Base-by-base conservation (phyloP, 495 filamentous ascomycete species). In the Penicillium cinerascens region DNA sequence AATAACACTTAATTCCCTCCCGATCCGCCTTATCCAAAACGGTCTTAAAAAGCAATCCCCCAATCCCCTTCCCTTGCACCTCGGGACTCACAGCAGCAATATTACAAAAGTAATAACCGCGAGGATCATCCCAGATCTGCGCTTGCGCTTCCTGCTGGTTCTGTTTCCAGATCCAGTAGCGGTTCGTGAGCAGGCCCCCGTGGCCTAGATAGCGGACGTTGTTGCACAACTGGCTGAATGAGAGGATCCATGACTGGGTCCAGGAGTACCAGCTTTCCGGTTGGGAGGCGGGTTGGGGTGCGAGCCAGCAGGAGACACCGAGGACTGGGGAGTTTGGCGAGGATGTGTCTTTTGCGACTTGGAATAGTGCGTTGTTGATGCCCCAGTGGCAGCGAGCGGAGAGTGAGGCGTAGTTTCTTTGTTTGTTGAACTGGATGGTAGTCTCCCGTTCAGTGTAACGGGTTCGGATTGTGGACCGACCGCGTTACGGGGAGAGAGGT, bases 121-220 rank as follows among this genome's bases (percentile, higher is more conserved):
- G 66, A n/a, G 69, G 69, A 60, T 83, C 80, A 10, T 73, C 76
- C 83, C 83, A 86, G 8, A 86, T 68, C 42, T 75, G 65, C 9
- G 63, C 60, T 49, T 87, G 83, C 6, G 78, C 81, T 42, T 77
- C 72, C 4, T 73, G 67, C 63, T 86, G 82, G n/a, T 68, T 63
- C 27, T 68, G 69, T 51, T 87, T 87, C 83, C 83, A 87, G 62
- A 84, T 83, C 67, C 76, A 85, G 60, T 87, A 87, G 20, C 83
- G 76, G 63, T 76, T 62, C 42, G 77, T 74, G 55, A 79, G 81
- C 16, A 87, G 69, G 9, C 83, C 83, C 3, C 83, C 83, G 6
- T 76, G 78, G 7, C 83, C 83, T 6, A 58, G 21, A 53, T 82
- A 79, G 47, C 67, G 69, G 8, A 83, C 59, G 52, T 86, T 87